phyloP scores from a whole-genome alignment of 345 rosid genomes.

The Punica granatum region DNA sequence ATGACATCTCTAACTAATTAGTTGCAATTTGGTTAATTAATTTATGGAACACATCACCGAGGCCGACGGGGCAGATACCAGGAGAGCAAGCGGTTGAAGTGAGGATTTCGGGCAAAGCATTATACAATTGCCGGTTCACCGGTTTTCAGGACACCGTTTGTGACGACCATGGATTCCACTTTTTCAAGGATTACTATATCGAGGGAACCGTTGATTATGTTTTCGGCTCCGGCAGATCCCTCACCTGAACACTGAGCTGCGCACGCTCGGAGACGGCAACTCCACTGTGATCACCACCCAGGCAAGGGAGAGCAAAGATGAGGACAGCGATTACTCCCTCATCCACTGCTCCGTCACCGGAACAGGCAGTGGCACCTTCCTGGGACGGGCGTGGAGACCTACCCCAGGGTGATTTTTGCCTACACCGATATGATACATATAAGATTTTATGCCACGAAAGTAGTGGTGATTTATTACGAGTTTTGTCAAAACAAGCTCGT shows the following conservation, averaged over 20 bases:
- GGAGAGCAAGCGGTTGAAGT: constrained; percentile 57
- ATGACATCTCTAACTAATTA: too few species aligned
- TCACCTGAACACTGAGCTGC: constrained; percentile 32
- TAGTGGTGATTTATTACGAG: too few species aligned
- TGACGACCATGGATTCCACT: constrained; percentile 57
- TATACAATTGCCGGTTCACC: constrained; percentile 45
- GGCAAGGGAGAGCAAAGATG: constrained; percentile 22
- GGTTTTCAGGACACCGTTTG: constrained; percentile 75
- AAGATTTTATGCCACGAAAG: too few species aligned
- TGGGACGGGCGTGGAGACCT: constrained; percentile 62
- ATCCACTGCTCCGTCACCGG: constrained; percentile 53
- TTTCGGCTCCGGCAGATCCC: constrained; percentile 58
- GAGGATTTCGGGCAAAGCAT: constrained; percentile 45
- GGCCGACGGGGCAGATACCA: constrained; percentile 26
- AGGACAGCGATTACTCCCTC: constrained; percentile 44
- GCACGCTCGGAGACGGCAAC: constrained; percentile 25
- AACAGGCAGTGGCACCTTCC: constrained; percentile 25
- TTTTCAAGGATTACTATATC: constrained; percentile 59
- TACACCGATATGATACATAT: constrained; percentile 43
- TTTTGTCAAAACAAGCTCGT: too few species aligned
- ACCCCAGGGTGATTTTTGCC: constrained; percentile 40
- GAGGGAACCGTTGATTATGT: constrained; percentile 80
- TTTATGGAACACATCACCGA: constrained; percentile 45
- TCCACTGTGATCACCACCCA: constrained; percentile 53
- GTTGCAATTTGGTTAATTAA: too few species aligned